A percentile compares a stretch with the other conserved stretches of the same genome.
Conservation (phyloP, 257 asterid species). For the Apocynum venetum region DNA sequence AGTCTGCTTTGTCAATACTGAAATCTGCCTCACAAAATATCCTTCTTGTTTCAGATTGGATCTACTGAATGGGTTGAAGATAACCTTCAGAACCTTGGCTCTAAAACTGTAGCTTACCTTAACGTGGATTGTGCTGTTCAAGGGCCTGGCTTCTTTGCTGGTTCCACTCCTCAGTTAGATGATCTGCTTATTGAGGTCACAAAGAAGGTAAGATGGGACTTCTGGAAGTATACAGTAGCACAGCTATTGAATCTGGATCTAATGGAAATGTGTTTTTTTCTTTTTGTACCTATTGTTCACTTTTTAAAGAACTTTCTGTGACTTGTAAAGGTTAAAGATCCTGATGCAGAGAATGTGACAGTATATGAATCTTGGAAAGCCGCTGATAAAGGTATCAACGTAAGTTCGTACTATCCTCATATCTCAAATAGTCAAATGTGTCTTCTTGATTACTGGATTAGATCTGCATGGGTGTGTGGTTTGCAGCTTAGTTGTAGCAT, state of each 20-base stretch:
- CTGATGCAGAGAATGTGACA: slow-evolving; percentile 47
- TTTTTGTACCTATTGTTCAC: background rate
- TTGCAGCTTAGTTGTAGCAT: background rate
- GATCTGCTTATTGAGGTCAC: slow-evolving; percentile 72
- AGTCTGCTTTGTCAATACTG: background rate
- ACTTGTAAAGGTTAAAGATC: slow-evolving; percentile 71
- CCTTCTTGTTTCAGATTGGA: slow-evolving; percentile 59
- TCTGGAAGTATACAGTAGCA: background rate
- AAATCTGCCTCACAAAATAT: background rate
- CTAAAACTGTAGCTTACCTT: slow-evolving; percentile 79
- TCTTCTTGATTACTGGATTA: background rate
- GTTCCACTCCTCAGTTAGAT: slow-evolving; percentile 93
- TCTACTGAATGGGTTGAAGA: slow-evolving; percentile 98
- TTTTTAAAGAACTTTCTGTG: slow-evolving; percentile 11
- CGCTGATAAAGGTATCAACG: slow-evolving; percentile 43
- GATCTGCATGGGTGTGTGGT: background rate
- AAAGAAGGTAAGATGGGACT: slow-evolving; percentile 54
- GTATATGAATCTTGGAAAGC: slow-evolving; percentile 55
- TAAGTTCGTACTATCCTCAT: slow-evolving; percentile 29
- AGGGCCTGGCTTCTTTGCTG: slow-evolving; percentile 83
- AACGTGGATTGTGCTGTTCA: slow-evolving; percentile 97
- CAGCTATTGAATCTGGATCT: background rate
- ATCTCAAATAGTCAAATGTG: background rate
- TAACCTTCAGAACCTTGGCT: slow-evolving; percentile 66
- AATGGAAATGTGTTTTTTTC: background rate